A percentile compares a stretch with the other conserved stretches of the same genome.
phyloP scores from a whole-genome alignment of 768 basidiomycete species.

The Galerina sulciceps region DNA sequence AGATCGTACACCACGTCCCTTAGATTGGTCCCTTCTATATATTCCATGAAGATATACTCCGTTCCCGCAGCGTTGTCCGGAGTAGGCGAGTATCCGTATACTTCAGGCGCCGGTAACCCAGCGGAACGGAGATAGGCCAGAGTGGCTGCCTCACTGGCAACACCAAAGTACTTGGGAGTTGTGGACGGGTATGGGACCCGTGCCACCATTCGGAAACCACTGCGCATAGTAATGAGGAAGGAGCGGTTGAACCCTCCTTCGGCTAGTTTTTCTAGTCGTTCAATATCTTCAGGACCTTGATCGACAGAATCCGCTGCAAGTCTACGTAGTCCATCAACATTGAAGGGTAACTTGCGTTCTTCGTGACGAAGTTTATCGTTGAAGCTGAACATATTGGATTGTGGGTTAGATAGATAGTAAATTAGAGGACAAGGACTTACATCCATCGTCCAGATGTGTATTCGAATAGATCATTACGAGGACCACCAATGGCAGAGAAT shows the following conservation, averaged over 20 bases:
- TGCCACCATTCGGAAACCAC: conserved; percentile 41
- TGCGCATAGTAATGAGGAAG: conserved; percentile 38
- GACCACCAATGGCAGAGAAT: conserved; percentile 31
- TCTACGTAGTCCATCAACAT: conserved; percentile 43
- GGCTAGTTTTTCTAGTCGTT: conserved; percentile 40
- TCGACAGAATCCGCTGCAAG: conserved; percentile 47
- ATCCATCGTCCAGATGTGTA: conserved; percentile 47
- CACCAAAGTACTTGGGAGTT: conserved; percentile 38
- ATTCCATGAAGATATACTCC: conserved; percentile 53
- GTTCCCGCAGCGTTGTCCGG: conserved; percentile 43
- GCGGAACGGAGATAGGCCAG: conserved; percentile 41
- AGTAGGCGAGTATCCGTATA: conserved; percentile 46
- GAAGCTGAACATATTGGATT: conserved; percentile 33
- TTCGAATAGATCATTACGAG: conserved; percentile 40
- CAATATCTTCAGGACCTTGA: conserved; percentile 39
- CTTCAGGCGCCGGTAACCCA: conserved; percentile 43
- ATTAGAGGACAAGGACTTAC: conserved; percentile 36
- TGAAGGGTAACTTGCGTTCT: conserved; percentile 47
- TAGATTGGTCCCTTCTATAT: conserved; percentile 41
- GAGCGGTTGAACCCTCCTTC: conserved; percentile 44
- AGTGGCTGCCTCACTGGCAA: conserved; percentile 53
- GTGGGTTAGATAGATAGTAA: conserved; percentile 32
- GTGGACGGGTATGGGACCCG: conserved; percentile 44
- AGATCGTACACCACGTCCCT: conserved; percentile 45
- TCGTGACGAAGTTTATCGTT: conserved; percentile 49